A percentile compares a stretch with the other conserved stretches of the same genome.
phyloP scores from a whole-genome alignment of 768 basidiomycete genomes.

The Leccinum variicolor region DNA sequence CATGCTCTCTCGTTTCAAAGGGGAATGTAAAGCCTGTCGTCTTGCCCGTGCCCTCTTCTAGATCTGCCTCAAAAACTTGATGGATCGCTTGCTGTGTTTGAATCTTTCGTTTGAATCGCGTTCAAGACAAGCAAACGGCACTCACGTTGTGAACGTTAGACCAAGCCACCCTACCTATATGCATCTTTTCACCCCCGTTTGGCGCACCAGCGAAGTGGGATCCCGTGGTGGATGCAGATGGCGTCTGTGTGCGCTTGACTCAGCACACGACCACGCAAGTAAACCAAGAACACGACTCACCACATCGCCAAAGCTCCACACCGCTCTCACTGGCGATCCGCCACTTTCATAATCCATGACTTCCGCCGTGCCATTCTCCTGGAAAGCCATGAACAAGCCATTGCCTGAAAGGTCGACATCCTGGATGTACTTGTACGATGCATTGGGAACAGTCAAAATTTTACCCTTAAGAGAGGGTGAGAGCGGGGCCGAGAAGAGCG shows the following conservation, averaged over 20 bases:
- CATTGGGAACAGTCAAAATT: conserved; percentile 39
- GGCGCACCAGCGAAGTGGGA: conserved; percentile 59
- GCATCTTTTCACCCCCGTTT: conserved; percentile 47
- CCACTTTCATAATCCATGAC: conserved; percentile 46
- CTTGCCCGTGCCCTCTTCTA: conserved; percentile 44
- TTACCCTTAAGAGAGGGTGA: conserved; percentile 50
- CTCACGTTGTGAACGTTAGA: conserved; percentile 52
- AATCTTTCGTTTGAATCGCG: not conserved
- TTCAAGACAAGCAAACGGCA: conserved; percentile 3
- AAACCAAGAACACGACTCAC: conserved; percentile 31
- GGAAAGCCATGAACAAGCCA: conserved; percentile 61
- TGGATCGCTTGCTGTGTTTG: conserved; percentile 48
- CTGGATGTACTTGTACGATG: conserved; percentile 48
- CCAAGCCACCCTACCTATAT: conserved; percentile 68
- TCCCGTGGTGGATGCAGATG: conserved; percentile 39
- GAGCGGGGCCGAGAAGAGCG: conserved; percentile 39
- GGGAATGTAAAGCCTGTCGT: conserved; percentile 54
- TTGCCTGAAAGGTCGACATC: conserved; percentile 57
- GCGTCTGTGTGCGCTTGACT: conserved; percentile 31
- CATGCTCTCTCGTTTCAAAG: conserved; percentile 64
- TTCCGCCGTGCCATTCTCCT: conserved; percentile 51
- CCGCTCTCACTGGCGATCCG: conserved; percentile 38
- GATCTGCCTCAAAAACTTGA: conserved; percentile 49
- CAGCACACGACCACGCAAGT: not conserved
- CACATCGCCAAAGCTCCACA: conserved; percentile 57